phyloP scores from a whole-genome alignment of 257 asterid genomes.

The Haberlea rhodopensis region DNA sequence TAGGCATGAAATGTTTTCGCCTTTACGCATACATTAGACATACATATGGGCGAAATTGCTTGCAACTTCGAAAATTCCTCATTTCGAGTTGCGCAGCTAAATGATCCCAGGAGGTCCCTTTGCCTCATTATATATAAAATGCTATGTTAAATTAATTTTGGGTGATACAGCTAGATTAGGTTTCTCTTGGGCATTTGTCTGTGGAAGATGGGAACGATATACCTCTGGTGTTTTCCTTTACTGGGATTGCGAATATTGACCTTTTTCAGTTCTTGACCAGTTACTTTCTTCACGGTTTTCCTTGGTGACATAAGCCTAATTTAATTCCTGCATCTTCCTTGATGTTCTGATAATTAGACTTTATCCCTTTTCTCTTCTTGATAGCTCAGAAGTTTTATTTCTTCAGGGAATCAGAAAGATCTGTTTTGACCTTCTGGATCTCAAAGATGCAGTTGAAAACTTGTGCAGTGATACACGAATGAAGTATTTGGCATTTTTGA shows the following conservation, averaged over 20 bases:
- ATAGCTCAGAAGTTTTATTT: constrained; percentile 8
- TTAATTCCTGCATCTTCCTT: neutral
- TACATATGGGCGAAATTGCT: neutral
- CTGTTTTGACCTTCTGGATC: constrained; percentile 96
- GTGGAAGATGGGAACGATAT: neutral
- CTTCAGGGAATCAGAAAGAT: constrained; percentile 92
- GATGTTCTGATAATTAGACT: neutral
- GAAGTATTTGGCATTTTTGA: constrained; percentile 82
- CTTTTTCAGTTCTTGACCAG: constrained; percentile 4
- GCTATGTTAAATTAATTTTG: neutral
- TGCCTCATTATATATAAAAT: neutral
- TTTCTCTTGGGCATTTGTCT: constrained; percentile 2
- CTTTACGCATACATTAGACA: neutral
- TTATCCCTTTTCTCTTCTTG: constrained; percentile 1
- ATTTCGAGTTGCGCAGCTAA: constrained; percentile 4
- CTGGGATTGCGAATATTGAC: constrained; percentile 5
- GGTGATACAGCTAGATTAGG: neutral
- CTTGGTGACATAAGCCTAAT: neutral
- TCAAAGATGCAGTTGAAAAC: constrained; percentile 96
- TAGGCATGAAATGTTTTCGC: neutral
- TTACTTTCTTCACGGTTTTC: neutral
- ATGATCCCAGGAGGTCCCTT: neutral
- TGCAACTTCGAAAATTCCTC: constrained; percentile 1
- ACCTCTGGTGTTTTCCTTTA: neutral
- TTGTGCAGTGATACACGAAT: constrained; percentile 79